Base-by-base conservation (phyloP, 768 basidiomycete genomes). In the Gymnopilus junonius region DNA sequence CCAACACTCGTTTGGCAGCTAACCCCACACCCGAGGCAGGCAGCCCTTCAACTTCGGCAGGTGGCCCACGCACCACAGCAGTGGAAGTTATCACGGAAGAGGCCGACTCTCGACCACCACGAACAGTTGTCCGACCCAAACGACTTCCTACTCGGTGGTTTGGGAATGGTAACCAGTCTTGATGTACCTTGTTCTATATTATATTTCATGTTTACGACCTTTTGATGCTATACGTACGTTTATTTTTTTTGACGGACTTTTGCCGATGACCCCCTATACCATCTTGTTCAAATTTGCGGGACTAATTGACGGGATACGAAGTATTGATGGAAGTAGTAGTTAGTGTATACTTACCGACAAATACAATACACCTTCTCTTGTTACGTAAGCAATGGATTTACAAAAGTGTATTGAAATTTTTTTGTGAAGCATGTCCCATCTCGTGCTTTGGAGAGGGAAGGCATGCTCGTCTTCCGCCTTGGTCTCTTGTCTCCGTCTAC, bases 1-100 rank as follows among this genome's bases (percentile, higher is more conserved):
- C 91, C 70, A 90, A 86, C 72, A 93, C 91, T 55, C 91, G 91
- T 65, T 83, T 85, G 69, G 92, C 87, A 62, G 86, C 90, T 29
- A 83, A 84, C 68, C 92, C 92, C 21, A 84, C 86, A 29, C 92
- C 92, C 6, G 87, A 90, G 70, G 83, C 82, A 7, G 80, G 81
- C 29, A 85, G 84, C 21, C 77, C 84, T n/a, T 80, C 83, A 10
- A 81, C 85, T 35, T 83, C 84, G 7, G 81, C 87, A n/a, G 80
- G 82, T 5, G 87, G 86, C 71, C 91, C 90, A 17, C 86, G 85
- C 64, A 94, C 92, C 25, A 93, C 92, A 14, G 85, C 89, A 12
- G 79, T 93, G 25, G 90, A 87, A 66, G 80, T 90, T 42, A 70
- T 87, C 40, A 86, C 87, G 35, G 90, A 93, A 58, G 87, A 89